phyloP scores from a whole-genome alignment of 2,329 filamentous ascomycete species.

The Nakataea oryzae region DNA sequence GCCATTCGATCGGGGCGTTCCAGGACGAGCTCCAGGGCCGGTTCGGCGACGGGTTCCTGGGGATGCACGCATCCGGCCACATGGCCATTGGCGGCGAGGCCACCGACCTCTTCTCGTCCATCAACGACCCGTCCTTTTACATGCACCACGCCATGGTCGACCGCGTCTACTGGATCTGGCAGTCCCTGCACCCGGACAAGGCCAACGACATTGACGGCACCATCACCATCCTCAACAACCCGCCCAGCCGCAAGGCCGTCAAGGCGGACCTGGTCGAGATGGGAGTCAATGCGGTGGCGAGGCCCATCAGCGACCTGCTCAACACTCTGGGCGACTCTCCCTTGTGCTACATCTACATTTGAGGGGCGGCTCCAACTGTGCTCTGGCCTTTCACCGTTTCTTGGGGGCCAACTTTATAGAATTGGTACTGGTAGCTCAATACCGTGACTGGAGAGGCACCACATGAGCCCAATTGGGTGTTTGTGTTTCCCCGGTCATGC shows the following conservation, averaged over 20 bases:
- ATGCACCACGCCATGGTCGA: slow-evolving; percentile 21
- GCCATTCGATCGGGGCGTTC: slow-evolving; percentile 3
- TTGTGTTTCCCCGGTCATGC: too few species aligned
- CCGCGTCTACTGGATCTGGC: slow-evolving; percentile 23
- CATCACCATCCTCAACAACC: not conserved
- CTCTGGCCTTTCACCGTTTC: not conserved
- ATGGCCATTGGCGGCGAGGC: slow-evolving; percentile 24
- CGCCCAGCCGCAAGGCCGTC: slow-evolving; percentile 11
- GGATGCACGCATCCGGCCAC: slow-evolving; percentile 22
- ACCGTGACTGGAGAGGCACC: too few species aligned
- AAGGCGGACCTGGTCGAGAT: slow-evolving; percentile 16
- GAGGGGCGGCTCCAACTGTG: not conserved
- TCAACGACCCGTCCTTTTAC: slow-evolving; percentile 22
- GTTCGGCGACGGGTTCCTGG: slow-evolving; percentile 7
- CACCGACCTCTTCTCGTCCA: slow-evolving; percentile 19
- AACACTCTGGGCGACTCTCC: slow-evolving; percentile 15
- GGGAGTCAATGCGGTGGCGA: slow-evolving; percentile 8
- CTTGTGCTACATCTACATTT: slow-evolving; percentile 18
- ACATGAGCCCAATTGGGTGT: too few species aligned
- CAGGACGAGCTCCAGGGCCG: slow-evolving; percentile 18
- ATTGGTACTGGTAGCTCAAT: too few species aligned
- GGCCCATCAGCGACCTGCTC: slow-evolving; percentile 14
- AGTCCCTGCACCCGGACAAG: slow-evolving; percentile 19
- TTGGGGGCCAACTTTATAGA: not conserved
- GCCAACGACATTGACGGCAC: not conserved